Evolutionary conservation across 2,329 filamentous ascomycete species (phyloP).

Genomic region (Sporothrix sp.): DNA sequence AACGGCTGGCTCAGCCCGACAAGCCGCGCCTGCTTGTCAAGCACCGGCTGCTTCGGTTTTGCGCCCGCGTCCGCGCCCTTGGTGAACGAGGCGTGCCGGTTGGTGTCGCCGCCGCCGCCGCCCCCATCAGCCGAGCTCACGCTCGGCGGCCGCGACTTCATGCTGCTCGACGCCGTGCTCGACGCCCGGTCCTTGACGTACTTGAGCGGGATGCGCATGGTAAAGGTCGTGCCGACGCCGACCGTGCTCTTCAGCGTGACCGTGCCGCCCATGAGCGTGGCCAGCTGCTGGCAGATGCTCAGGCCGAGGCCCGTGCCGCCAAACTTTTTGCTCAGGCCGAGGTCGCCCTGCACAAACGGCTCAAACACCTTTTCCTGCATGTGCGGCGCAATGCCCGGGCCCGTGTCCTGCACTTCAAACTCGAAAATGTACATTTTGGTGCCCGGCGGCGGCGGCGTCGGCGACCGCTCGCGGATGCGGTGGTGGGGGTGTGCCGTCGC

Average conservation of each 20-base stretch:
- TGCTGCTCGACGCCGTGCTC: conserved; percentile 45
- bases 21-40: conserved; percentile 64
- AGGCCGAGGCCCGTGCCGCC: conserved; percentile 81
- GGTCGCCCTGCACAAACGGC: conserved; percentile 87
- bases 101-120: too few species aligned
- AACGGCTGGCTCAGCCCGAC: conserved; percentile 78
- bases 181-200: conserved; percentile 55
- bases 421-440: conserved; percentile 66
- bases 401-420: conserved; percentile 82
- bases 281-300: conserved; percentile 82
- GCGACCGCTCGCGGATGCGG: conserved; percentile 43
- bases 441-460: conserved; percentile 49
- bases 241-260: conserved; percentile 63
- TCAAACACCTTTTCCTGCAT: conserved; percentile 82
- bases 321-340: conserved; percentile 80
- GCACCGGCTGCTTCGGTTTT: conserved; percentile 29
- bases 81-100: conserved; percentile 21
- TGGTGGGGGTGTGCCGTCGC: conserved; percentile 36
- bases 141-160: conserved; percentile 40
- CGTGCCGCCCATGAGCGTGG: conserved; percentile 69
- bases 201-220: conserved; percentile 69
- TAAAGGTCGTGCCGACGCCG: conserved; percentile 71
- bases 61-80: conserved; percentile 16
- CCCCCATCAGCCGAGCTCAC: conserved; percentile 33
- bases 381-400: conserved; percentile 70